Evolutionary conservation across 495 filamentous ascomycete species (phyloP), one percentile per base, ranked within the genome.

Genomic region (Sphaerosporella brunnea): DNA sequence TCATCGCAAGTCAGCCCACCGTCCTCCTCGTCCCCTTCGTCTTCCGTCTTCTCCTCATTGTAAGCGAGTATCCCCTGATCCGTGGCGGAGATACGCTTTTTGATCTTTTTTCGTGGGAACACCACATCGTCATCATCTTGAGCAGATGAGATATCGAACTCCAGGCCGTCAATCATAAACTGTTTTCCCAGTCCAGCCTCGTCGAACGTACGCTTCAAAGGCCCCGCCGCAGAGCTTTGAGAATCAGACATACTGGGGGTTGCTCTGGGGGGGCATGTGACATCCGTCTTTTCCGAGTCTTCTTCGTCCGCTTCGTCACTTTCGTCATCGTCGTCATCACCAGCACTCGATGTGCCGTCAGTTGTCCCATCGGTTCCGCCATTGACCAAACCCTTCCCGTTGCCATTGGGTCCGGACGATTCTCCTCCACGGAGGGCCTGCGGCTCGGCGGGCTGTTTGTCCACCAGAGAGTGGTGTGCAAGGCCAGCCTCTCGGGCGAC

Each of bases 261-360:
- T 24, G 20, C 18, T 43, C 39, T 24, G 54, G 52, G 54, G 55
- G 55, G 55, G 55, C 54, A 37, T 48, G 28, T 45, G 20, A 53
- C 55, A 59, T 54, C 55, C 23, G 55, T 54, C 40, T 59, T 50
- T 47, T 58, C 55, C 11, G 23, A 28, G 28, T 58, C 55, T 23
- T 50, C 54, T 2, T 46, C 52, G 15, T 56, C 52, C 24, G 19
- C 53, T 2, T 52, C 55, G 15, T 52, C 54, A 21, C 50, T 53
- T 11, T 58, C 55, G 30, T 47, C 51, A 19, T 59, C 55, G 45
- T 57, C 55, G 15, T 58, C 55, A 24, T 57, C 54, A 37, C 35
- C 43, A 13, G 24, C 18, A 35, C 43, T 21, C 7, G 25, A 34
- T 35, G 9, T 1, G n/a, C 10, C 39, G 23, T 43, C 20, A 16